Evolutionary conservation across 441 rosid species (phyloP).

Genomic region (Erodium trifolium): DNA sequence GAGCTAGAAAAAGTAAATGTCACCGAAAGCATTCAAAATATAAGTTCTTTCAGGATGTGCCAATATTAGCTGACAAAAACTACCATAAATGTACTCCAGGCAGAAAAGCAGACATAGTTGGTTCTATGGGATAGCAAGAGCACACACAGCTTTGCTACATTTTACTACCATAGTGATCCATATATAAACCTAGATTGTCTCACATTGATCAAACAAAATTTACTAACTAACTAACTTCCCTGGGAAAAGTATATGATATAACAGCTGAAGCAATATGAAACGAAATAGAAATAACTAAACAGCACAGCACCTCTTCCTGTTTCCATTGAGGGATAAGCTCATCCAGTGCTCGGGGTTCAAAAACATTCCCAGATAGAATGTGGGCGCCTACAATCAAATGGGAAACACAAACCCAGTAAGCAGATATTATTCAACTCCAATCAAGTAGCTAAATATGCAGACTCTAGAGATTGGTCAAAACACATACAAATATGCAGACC

Average conservation of each 20-base stretch:
- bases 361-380: constrained; percentile 80
- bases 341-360: constrained; percentile 79
- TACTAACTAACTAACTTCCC: background rate
- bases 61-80: background rate
- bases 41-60: background rate
- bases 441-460: constrained; percentile 17
- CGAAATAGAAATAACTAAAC: background rate
- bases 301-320: constrained; percentile 57
- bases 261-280: too few species aligned
- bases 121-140: too few species aligned
- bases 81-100: background rate
- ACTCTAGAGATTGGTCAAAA: constrained; percentile 16
- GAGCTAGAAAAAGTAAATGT: background rate
- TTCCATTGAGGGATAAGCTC: constrained; percentile 93
- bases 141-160: background rate
- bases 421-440: background rate
- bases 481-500: background rate
- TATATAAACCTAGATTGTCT: background rate
- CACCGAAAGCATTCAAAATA: background rate
- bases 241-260: background rate
- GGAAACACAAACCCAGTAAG: constrained; percentile 11
- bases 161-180: background rate
- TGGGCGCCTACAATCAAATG: constrained; percentile 60
- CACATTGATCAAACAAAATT: background rate
- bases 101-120: too few species aligned